These are phyloP conservation scores for Cyclocybe aegerita DNA, from an alignment of 768 basidiomycete species.

Conservation along the genomic window DNA sequence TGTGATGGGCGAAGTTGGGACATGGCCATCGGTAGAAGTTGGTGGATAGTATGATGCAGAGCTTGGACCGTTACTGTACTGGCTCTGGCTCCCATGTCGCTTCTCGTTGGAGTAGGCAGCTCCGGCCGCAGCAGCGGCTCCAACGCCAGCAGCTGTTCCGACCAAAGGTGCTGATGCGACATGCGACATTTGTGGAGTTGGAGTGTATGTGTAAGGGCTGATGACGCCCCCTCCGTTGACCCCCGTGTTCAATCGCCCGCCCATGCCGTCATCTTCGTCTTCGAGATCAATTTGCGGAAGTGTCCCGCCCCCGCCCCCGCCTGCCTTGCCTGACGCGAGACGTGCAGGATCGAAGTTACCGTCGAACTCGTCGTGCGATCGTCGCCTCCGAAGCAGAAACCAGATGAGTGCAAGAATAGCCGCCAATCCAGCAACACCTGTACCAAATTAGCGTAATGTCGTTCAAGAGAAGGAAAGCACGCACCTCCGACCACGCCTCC, in stretches of 20 bases:
- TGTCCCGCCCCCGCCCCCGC: conserved; percentile 15
- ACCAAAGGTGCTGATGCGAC: conserved; percentile 1
- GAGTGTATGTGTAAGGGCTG: conserved; percentile 20
- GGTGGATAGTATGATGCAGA: conserved; percentile 9
- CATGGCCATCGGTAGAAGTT: neutral
- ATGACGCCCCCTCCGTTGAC: conserved; percentile 23
- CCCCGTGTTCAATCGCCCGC: conserved; percentile 19
- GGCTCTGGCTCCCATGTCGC: neutral
- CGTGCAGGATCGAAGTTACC: conserved; percentile 27
- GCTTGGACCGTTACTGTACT: neutral
- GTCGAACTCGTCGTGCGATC: conserved; percentile 25
- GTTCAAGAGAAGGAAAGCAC: neutral
- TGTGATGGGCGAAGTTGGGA: neutral
- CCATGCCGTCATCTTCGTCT: conserved; percentile 23
- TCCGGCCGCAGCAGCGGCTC: conserved; percentile 2
- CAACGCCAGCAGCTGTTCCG: conserved; percentile 11
- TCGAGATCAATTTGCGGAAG: conserved; percentile 16
- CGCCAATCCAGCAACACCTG: conserved; percentile 17
- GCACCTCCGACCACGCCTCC: conserved; percentile 27
- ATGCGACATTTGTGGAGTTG: conserved; percentile 12
- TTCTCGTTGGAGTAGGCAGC: conserved; percentile 1
- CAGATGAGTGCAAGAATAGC: conserved; percentile 14
- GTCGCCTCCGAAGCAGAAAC: conserved; percentile 17
- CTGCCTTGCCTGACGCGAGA: conserved; percentile 11
- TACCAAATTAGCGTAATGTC: neutral